phyloP scores from a whole-genome alignment of 805 yeast species.

The Teunomyces lycoperdinae region DNA sequence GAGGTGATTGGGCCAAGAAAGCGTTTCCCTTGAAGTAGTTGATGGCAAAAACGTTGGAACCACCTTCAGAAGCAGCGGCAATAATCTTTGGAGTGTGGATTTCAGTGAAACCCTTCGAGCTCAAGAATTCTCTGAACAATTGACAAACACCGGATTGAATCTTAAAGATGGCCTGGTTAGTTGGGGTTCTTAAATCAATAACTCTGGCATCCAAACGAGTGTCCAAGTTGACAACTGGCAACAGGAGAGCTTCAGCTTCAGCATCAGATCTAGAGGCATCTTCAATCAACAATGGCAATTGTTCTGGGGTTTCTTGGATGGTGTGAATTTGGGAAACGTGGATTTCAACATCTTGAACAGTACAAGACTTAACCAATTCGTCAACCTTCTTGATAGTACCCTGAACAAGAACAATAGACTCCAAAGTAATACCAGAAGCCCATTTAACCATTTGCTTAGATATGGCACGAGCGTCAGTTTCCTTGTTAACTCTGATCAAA shows the following conservation, averaged over 20 bases:
- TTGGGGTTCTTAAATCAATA: constrained; percentile 92
- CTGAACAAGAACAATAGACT: constrained; percentile 86
- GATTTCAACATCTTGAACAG: constrained; percentile 88
- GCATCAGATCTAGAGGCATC: constrained; percentile 95
- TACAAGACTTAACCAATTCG: constrained; percentile 84
- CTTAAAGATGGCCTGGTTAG: constrained; percentile 96
- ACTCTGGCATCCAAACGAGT: constrained; percentile 94
- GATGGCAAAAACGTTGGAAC: constrained; percentile 93
- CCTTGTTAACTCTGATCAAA: constrained; percentile 71
- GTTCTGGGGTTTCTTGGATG: constrained; percentile 85
- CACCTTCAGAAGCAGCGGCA: constrained; percentile 97
- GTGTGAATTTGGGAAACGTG: constrained; percentile 70
- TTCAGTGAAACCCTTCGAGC: constrained; percentile 70
- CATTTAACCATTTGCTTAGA: constrained; percentile 97
- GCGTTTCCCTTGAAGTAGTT: constrained; percentile 91
- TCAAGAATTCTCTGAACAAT: constrained; percentile 85
- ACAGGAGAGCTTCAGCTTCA: constrained; percentile 86
- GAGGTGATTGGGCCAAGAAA: constrained; percentile 96
- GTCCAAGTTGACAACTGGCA: constrained; percentile 94
- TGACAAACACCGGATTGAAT: constrained; percentile 87
- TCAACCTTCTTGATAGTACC: constrained; percentile 83
- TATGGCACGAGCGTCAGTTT: constrained; percentile 45
- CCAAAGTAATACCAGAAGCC: constrained; percentile 82
- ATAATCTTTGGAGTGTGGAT: constrained; percentile 94
- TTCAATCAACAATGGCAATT: constrained; percentile 90